Evolutionary conservation across 2,329 filamentous ascomycete species (phyloP).

Genomic region (Nakataea oryzae): DNA sequence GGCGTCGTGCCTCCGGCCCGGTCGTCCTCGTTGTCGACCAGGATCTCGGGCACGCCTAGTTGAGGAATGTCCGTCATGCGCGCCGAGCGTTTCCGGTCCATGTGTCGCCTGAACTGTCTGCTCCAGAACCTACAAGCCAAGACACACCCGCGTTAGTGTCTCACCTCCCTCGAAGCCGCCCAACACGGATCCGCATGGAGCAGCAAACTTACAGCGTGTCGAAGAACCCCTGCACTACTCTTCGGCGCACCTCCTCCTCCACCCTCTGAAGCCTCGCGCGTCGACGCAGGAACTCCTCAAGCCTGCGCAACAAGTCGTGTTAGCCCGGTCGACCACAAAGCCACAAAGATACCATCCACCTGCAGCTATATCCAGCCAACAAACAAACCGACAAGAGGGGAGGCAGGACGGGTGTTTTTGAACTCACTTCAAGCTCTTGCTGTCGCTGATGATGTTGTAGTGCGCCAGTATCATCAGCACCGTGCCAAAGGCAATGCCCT

Average conservation of each 20-base stretch:
- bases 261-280: conserved; percentile 85
- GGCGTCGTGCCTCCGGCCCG: conserved; percentile 12
- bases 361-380: no score
- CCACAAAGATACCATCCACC: no score
- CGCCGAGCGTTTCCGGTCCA: conserved; percentile 61
- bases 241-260: conserved; percentile 84
- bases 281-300: conserved; percentile 90
- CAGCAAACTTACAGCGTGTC: conserved; percentile 68
- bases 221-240: conserved; percentile 89
- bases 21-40: conserved; percentile 68
- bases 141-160: neutral
- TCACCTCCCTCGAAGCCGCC: neutral
- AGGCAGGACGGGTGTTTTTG: neutral
- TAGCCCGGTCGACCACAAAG: neutral
- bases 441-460: conserved; percentile 98
- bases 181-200: conserved; percentile 7
- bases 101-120: conserved; percentile 65
- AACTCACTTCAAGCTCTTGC: conserved; percentile 64
- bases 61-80: conserved; percentile 72
- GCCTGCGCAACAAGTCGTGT: conserved; percentile 30
- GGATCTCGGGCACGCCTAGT: conserved; percentile 80
- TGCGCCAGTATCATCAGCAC: conserved; percentile 94
- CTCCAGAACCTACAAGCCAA: conserved; percentile 56
- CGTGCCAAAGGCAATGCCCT: conserved; percentile 83
- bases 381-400: no score